phyloP scores from a whole-genome alignment of 75 land plant species.

The Picea sitchensis region DNA sequence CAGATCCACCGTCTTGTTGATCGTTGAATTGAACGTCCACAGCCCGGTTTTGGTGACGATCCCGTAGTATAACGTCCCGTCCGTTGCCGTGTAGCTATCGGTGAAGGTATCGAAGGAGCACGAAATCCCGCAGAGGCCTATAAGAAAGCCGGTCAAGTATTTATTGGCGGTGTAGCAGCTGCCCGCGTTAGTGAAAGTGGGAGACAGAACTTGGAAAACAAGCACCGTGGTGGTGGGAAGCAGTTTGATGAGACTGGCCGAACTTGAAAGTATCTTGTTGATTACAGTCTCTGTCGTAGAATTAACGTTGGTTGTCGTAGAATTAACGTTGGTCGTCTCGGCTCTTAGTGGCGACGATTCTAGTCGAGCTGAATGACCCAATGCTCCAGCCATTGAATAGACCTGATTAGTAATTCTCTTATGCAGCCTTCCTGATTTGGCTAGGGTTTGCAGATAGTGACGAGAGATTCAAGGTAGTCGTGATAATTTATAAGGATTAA shows the following conservation, averaged over 20 bases:
- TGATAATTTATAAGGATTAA: too few species aligned
- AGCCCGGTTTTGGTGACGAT: neutral
- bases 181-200: constrained; percentile 13
- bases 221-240: constrained; percentile 21
- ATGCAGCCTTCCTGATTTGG: too few species aligned
- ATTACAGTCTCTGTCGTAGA: neutral
- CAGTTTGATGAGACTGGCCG: constrained; percentile 11
- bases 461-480: too few species aligned
- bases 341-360: too few species aligned
- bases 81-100: neutral
- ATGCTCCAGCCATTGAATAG: too few species aligned
- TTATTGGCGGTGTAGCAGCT: constrained; percentile 13
- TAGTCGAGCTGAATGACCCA: too few species aligned
- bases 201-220: constrained; percentile 13
- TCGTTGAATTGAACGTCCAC: neutral
- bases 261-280: neutral
- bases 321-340: too few species aligned
- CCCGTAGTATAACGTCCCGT: constrained; percentile 6
- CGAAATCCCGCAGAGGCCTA: neutral
- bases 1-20: neutral
- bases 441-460: too few species aligned
- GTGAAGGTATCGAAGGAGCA: constrained; percentile 4
- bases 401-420: too few species aligned
- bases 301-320: too few species aligned
- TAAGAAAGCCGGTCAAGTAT: neutral